phyloP scores from a whole-genome alignment of 164 flowering plant genomes.

The Chimonanthus salicifolius region DNA sequence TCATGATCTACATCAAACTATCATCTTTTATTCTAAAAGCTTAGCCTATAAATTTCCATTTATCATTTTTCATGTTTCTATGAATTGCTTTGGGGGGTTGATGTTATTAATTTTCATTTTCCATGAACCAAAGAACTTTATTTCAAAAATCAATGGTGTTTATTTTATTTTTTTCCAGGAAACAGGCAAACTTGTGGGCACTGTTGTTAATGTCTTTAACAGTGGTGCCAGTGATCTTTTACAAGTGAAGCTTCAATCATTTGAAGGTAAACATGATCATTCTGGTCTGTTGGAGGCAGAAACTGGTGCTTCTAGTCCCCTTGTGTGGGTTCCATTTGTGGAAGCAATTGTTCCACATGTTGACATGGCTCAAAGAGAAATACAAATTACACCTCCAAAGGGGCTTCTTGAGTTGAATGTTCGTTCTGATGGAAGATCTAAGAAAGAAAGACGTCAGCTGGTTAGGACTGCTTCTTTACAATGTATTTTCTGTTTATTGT shows the following conservation, averaged over 20 bases:
- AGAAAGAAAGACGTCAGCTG: conserved; percentile 89
- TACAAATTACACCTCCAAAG: conserved; percentile 84
- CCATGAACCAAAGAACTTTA: too few species aligned
- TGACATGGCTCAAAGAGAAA: conserved; percentile 60
- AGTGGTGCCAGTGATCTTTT: conserved; percentile 75
- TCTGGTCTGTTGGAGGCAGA: conserved; percentile 30
- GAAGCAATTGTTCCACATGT: conserved; percentile 92
- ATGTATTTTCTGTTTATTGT: background rate
- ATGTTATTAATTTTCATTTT: background rate
- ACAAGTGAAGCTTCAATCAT: conserved; percentile 53
- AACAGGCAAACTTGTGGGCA: conserved; percentile 68
- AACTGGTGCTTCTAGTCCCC: conserved; percentile 33
- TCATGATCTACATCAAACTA: background rate
- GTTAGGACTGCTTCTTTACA: conserved; percentile 49
- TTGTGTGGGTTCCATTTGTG: conserved; percentile 88
- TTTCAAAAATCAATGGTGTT: background rate
- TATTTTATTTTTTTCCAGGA: conserved; percentile 48
- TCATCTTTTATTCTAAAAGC: background rate
- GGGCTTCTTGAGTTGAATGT: conserved; percentile 88
- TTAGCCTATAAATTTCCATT: background rate
- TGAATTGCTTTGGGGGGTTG: background rate
- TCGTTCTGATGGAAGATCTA: conserved; percentile 60
- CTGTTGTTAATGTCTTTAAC: conserved; percentile 61
- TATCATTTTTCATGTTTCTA: background rate
- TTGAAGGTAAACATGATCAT: conserved; percentile 20